phyloP scores from a whole-genome alignment of 352 stramenopile species.

The Phytophthora megakarya region DNA sequence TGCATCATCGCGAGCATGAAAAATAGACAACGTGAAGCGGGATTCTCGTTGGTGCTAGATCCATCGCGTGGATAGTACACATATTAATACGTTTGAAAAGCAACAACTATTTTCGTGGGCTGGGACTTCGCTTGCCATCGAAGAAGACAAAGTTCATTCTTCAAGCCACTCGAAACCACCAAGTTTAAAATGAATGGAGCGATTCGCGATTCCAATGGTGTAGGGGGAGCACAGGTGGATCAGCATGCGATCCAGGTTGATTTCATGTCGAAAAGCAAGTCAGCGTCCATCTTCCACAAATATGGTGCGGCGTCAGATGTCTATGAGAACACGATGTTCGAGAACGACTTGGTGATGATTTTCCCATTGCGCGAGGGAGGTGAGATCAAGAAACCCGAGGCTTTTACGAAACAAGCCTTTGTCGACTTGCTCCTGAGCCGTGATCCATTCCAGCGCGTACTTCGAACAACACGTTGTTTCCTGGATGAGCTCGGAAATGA shows the following conservation, averaged over 20 bases:
- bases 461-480: constrained; percentile 64
- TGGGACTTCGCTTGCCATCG: constrained; percentile 4
- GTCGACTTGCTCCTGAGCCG: constrained; percentile 61
- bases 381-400: constrained; percentile 54
- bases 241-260: constrained; percentile 42
- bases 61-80: no score
- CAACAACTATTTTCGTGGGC: constrained; percentile 28
- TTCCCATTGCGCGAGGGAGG: constrained; percentile 61
- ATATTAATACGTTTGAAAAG: no score
- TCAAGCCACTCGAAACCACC: constrained; percentile 5
- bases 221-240: constrained; percentile 17
- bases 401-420: constrained; percentile 62
- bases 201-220: constrained; percentile 10
- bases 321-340: constrained; percentile 63
- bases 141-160: constrained; percentile 12
- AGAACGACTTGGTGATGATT: constrained; percentile 76
- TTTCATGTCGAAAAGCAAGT: constrained; percentile 31
- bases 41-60: no score
- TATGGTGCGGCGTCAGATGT: constrained; percentile 17
- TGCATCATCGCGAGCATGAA: neutral
- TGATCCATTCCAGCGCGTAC: constrained; percentile 58
- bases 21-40: constrained; percentile 7
- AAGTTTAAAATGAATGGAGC: constrained; percentile 10
- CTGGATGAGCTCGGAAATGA: constrained; percentile 56
- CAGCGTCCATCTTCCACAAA: constrained; percentile 36